phyloP scores from a whole-genome alignment of 768 basidiomycete species.

The Piloderma croceum region DNA sequence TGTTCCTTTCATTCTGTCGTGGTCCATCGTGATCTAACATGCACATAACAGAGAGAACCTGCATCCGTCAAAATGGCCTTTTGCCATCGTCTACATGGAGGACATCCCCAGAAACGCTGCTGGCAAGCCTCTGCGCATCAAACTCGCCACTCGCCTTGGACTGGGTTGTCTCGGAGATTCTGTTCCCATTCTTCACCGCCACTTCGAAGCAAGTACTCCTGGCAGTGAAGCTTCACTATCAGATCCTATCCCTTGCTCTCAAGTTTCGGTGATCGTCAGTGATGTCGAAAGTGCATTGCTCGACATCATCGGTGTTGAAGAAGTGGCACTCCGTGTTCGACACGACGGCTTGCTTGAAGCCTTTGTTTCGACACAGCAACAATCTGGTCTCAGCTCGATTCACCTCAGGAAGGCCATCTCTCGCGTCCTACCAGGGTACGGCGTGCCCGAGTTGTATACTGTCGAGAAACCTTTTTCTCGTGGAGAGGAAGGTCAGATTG shows the following conservation, averaged over 20 bases:
- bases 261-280: constrained; percentile 25
- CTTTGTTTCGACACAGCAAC: constrained; percentile 28
- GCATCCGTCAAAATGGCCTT: constrained; percentile 48
- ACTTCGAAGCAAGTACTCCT: constrained; percentile 36
- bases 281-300: constrained; percentile 25
- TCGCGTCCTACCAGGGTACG: constrained; percentile 32
- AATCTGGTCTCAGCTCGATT: constrained; percentile 13
- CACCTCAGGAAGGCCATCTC: constrained; percentile 19
- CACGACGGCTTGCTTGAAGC: constrained; percentile 32
- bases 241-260: constrained; percentile 32
- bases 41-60: constrained; percentile 30
- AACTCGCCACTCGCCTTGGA: constrained; percentile 36
- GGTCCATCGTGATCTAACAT: not conserved
- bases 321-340: constrained; percentile 29
- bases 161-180: constrained; percentile 32
- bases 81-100: constrained; percentile 41
- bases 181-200: constrained; percentile 30
- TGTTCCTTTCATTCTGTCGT: not conserved
- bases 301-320: constrained; percentile 25
- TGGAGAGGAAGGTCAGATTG: constrained; percentile 19
- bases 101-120: constrained; percentile 43
- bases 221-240: constrained; percentile 27
- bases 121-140: constrained; percentile 44
- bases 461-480: constrained; percentile 21
- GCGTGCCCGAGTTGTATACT: constrained; percentile 34